Percentiles rank a stretch among this genome's conserved stretches.
phyloP scores from a whole-genome alignment of 1,284 basidiomycete genomes.

The Thelephora terrestris region DNA sequence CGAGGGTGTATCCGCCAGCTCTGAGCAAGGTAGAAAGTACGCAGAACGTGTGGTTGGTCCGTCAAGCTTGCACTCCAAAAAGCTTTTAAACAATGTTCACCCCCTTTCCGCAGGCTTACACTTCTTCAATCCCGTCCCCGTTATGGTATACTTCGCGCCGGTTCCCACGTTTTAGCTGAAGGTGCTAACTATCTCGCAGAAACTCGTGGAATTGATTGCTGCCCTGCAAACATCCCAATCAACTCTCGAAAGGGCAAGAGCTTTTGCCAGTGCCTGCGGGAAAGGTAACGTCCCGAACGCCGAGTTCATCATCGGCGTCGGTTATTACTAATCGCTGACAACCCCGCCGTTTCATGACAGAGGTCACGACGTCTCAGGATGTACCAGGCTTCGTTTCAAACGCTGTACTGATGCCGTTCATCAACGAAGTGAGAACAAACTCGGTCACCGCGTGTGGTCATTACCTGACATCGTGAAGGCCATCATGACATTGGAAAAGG shows the following conservation, averaged over 20 bases:
- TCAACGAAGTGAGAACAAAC: conserved; percentile 59
- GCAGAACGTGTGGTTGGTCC: conserved; percentile 68
- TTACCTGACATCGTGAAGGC: conserved; percentile 39
- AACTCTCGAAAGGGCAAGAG: conserved; percentile 66
- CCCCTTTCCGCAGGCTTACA: conserved; percentile 53
- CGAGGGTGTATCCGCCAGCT: conserved; percentile 43
- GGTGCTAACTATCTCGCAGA: conserved; percentile 32
- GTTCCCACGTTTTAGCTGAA: background rate
- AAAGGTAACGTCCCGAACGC: conserved; percentile 48
- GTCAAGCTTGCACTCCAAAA: conserved; percentile 11
- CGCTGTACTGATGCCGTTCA: conserved; percentile 84
- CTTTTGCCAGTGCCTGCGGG: conserved; percentile 83
- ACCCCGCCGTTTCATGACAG: conserved; percentile 27
- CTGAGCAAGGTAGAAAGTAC: conserved; percentile 49
- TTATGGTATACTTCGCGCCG: conserved; percentile 55
- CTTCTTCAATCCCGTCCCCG: conserved; percentile 94
- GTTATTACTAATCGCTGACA: background rate
- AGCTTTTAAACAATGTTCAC: conserved; percentile 2
- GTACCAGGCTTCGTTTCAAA: conserved; percentile 90
- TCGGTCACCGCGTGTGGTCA: conserved; percentile 16
- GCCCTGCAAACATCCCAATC: conserved; percentile 82
- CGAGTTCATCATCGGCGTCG: background rate
- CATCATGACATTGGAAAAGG: conserved; percentile 88
- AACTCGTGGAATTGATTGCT: conserved; percentile 87
- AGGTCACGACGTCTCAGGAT: conserved; percentile 82